phyloP scores from a whole-genome alignment of 2,329 filamentous ascomycete species.

The Daldinia eschscholtzii region DNA sequence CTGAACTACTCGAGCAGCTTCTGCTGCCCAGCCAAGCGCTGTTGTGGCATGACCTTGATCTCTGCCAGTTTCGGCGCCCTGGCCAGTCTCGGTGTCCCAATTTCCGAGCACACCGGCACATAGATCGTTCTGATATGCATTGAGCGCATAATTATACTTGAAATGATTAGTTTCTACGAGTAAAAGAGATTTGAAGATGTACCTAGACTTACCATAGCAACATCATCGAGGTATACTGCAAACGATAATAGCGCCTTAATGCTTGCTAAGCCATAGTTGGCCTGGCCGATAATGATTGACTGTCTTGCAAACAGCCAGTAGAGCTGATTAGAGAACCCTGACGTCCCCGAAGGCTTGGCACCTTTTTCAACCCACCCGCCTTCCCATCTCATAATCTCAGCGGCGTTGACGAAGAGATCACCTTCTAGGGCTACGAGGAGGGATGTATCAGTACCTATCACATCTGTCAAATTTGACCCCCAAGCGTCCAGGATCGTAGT shows the following conservation, averaged over 20 bases:
- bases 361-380: constrained; percentile 56
- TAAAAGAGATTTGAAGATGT: not conserved
- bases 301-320: constrained; percentile 59
- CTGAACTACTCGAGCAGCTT: constrained; percentile 52
- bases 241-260: constrained; percentile 57
- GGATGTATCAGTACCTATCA: constrained; percentile 54
- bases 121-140: constrained; percentile 54
- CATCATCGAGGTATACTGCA: constrained; percentile 58
- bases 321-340: constrained; percentile 56
- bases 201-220: constrained; percentile 48
- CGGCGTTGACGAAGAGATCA: constrained; percentile 57
- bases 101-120: constrained; percentile 54
- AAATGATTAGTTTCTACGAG: not conserved
- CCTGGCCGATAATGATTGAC: constrained; percentile 56
- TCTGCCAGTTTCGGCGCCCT: constrained; percentile 54
- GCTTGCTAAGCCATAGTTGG: constrained; percentile 58
- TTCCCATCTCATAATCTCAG: constrained; percentile 61
- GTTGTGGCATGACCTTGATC: constrained; percentile 54
- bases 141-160: constrained; percentile 57
- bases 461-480: constrained; percentile 52
- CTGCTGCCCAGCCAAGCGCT: constrained; percentile 54
- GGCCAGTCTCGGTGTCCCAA: constrained; percentile 53
- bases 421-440: constrained; percentile 57
- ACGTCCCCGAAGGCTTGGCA: constrained; percentile 52
- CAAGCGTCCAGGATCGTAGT: constrained; percentile 56